Base-by-base conservation (phyloP, 1,139 yeast genomes). In the Debaryomycetaceae sp. region DNA sequence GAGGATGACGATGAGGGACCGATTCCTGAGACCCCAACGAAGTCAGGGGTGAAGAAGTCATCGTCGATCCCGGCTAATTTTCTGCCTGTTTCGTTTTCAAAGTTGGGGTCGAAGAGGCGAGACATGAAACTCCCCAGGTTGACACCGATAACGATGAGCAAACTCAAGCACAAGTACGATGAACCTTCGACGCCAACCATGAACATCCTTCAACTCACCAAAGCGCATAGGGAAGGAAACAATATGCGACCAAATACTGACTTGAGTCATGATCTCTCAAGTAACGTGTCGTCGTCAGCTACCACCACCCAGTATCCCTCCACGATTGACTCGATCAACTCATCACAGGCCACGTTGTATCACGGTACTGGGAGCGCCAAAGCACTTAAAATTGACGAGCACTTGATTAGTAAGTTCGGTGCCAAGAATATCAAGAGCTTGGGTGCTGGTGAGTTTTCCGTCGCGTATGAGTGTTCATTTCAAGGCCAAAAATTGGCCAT, bases 391-490 rank as follows among this genome's bases (percentile, higher is more conserved):
- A 53, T 68, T 16, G 86, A 81, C 46, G 73, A 73, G 27, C 84
- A 78, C 48, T 63, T 86, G 38, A 60, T 71, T 28, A 69, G 77
- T 21, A 77, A 80, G 51, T 89, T 89, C 57, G 84, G 78, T 2
- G 58, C 50, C 46, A 55, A 74, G 33, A 75, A 78, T 43, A 86
- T 89, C 28, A 70, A 72, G 32, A 58, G 79, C 30, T 65, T 88
- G 31, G 96, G 95, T 3, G 65, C 74, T 25, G 97, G 98, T 14
- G 95, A 86, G 53, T 91, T 91, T 49, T 84, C 96, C 3, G 66
- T 78, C 27, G 97, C 94, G 9, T 91, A 77, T 55, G 86, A 83
- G 46, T 80, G 83, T 37, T 58, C 84, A 42, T 70, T 77, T 55
- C 73, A 81, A 49, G 61, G 73, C 33, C 73, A 73, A 23, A 76